These are phyloP conservation scores for Cryphonectria parasitica DNA, from an alignment of 2,329 filamentous ascomycete genomes.

Conservation along the genomic window DNA sequence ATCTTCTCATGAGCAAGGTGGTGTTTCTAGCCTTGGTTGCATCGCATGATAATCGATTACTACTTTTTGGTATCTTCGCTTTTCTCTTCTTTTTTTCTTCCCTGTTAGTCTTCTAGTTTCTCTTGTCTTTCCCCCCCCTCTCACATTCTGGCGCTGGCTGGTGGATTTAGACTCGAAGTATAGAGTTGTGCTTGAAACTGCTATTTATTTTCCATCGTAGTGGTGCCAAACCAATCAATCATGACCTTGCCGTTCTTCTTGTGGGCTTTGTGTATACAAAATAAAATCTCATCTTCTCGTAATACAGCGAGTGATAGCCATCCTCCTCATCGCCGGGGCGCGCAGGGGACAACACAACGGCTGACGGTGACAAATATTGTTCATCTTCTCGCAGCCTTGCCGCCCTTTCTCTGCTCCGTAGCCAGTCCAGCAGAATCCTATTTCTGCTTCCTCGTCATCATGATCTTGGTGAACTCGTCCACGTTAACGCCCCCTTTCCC, in stretches of 20 bases:
- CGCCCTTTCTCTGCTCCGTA: slow-evolving; percentile 15
- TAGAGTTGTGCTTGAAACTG: slow-evolving; percentile 2
- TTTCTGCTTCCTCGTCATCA: slow-evolving; percentile 45
- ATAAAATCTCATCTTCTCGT: slow-evolving; percentile 8
- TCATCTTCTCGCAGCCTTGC: slow-evolving; percentile 13
- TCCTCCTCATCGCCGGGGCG: background rate
- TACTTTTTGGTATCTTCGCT: no score
- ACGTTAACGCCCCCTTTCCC: slow-evolving; percentile 79
- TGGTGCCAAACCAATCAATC: background rate
- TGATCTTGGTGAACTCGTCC: slow-evolving; percentile 71
- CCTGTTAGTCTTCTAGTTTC: background rate
- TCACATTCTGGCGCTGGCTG: background rate
- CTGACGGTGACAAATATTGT: background rate
- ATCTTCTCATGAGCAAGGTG: slow-evolving; percentile 42
- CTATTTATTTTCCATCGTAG: slow-evolving; percentile 1
- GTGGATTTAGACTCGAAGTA: slow-evolving; percentile 10
- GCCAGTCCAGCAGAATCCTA: slow-evolving; percentile 19
- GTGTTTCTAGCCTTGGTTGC: background rate
- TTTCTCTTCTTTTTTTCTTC: no score
- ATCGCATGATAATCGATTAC: background rate
- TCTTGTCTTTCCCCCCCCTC: background rate
- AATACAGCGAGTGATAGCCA: background rate
- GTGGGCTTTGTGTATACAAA: slow-evolving; percentile 12
- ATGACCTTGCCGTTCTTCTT: slow-evolving; percentile 9
- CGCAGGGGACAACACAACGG: background rate